A percentile compares a stretch with the other conserved stretches of the same genome.
Conservation (phyloP, 2,329 filamentous ascomycete genomes). For the Fusarium concolor region DNA sequence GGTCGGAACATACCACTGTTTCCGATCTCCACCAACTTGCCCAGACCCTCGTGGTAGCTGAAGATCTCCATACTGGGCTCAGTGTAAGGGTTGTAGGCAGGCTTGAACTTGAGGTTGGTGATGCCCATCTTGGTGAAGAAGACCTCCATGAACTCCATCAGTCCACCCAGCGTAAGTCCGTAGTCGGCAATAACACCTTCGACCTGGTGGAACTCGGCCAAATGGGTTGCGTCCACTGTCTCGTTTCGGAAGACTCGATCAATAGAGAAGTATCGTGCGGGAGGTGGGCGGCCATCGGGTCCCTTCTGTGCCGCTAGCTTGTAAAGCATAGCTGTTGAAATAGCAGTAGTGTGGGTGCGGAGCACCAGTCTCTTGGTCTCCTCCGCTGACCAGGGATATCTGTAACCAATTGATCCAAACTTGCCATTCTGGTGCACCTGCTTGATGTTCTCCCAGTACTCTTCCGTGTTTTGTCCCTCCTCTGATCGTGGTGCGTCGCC, state of each 20-base stretch:
- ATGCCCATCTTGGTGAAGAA: slow-evolving; percentile 99
- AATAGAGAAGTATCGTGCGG: slow-evolving; percentile 97
- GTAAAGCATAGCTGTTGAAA: slow-evolving; percentile 90
- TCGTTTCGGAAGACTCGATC: slow-evolving; percentile 99
- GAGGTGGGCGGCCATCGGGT: slow-evolving; percentile 71
- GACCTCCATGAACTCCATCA: slow-evolving; percentile 92
- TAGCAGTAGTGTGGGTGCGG: slow-evolving; percentile 94
- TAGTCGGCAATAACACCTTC: slow-evolving; percentile 99
- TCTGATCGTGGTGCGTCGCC: slow-evolving; percentile 76
- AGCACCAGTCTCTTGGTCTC: slow-evolving; percentile 90
- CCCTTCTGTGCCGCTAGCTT: slow-evolving; percentile 86
- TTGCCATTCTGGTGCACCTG: slow-evolving; percentile 91
- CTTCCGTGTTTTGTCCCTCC: slow-evolving; percentile 75
- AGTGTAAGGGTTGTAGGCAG: slow-evolving; percentile 94
- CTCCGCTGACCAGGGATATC: slow-evolving; percentile 91
- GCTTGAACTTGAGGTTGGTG: slow-evolving; percentile 87
- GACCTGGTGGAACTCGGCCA: slow-evolving; percentile 98
- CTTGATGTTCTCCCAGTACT: slow-evolving; percentile 89
- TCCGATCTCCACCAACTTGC: slow-evolving; percentile 95
- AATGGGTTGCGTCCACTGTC: slow-evolving; percentile 94
- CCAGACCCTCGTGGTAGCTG: slow-evolving; percentile 88
- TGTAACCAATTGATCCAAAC: slow-evolving; percentile 95
- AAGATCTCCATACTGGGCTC: slow-evolving; percentile 99
- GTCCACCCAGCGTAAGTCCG: slow-evolving; percentile 87
- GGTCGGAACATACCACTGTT: slow-evolving; percentile 99